Evolutionary conservation across 192 early-diverging fungal genomes (phyloP).

Genomic region (Coemansia reversa): DNA sequence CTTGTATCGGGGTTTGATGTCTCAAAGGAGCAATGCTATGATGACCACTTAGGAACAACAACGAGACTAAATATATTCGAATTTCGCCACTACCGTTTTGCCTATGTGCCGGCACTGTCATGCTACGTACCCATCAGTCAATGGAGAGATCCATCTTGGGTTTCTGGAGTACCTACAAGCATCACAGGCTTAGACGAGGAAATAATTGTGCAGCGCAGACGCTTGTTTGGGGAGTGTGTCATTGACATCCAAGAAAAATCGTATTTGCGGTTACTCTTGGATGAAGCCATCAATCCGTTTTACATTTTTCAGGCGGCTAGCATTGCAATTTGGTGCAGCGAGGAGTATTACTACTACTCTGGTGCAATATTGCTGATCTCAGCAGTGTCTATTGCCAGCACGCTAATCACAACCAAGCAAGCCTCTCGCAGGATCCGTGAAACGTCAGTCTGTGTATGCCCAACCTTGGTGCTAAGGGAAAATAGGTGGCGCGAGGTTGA

Average conservation of each 20-base stretch:
- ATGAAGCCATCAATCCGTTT: constrained; percentile 75
- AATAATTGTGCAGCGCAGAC: constrained; percentile 51
- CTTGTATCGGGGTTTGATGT: constrained; percentile 9
- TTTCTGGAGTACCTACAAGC: background rate
- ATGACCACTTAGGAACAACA: background rate
- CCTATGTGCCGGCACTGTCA: constrained; percentile 13
- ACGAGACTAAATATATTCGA: constrained; percentile 20
- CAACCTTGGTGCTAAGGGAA: constrained; percentile 65
- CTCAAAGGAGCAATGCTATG: background rate
- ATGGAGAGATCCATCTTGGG: constrained; percentile 51
- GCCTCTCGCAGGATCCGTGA: constrained; percentile 65
- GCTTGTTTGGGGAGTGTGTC: constrained; percentile 67
- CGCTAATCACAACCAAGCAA: constrained; percentile 77
- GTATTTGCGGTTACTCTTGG: constrained; percentile 59
- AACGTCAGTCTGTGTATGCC: constrained; percentile 80
- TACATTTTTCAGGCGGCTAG: constrained; percentile 79
- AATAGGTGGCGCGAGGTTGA: constrained; percentile 40
- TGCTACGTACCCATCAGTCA: constrained; percentile 17
- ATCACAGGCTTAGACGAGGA: constrained; percentile 54
- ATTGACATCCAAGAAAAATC: constrained; percentile 72
- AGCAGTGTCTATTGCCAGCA: constrained; percentile 69
- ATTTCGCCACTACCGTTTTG: constrained; percentile 45
- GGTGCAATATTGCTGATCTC: constrained; percentile 87
- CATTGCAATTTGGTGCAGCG: constrained; percentile 76
- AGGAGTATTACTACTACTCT: constrained; percentile 95